Percentiles rank a stretch among this genome's conserved stretches.
These are phyloP conservation scores for Echria macrotheca DNA, from an alignment of 495 filamentous ascomycete genomes.

Conservation along the genomic window DNA sequence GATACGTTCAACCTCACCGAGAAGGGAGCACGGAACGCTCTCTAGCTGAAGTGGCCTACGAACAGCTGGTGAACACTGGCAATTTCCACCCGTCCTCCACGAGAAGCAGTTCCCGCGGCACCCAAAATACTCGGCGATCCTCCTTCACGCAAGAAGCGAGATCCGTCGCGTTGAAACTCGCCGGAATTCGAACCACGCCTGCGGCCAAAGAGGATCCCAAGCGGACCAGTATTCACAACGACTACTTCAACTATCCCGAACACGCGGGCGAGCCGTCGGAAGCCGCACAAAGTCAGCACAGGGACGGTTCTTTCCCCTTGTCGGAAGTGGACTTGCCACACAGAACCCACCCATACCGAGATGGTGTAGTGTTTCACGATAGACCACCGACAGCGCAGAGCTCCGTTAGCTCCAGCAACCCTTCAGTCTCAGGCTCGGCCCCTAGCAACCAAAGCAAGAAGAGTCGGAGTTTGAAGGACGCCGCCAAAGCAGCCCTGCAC, in stretches of 20 bases:
- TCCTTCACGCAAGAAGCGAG: constrained; percentile 27
- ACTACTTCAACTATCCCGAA: constrained; percentile 24
- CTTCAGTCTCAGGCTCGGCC: constrained; percentile 15
- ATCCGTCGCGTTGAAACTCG: constrained; percentile 25
- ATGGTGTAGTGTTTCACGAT: neutral
- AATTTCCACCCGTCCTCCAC: constrained; percentile 17
- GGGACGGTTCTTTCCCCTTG: neutral
- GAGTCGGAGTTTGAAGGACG: constrained; percentile 22
- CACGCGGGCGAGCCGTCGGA: neutral
- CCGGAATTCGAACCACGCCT: constrained; percentile 14
- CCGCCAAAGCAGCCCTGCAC: constrained; percentile 20
- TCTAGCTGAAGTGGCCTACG: constrained; percentile 21
- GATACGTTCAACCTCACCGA: constrained; percentile 22
- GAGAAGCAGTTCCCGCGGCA: constrained; percentile 18
- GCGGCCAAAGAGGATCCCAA: constrained; percentile 10
- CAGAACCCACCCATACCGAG: neutral
- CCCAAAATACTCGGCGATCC: constrained; percentile 17
- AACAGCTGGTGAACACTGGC: constrained; percentile 15
- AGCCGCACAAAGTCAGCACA: neutral
- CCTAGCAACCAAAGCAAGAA: constrained; percentile 16
- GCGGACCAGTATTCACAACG: constrained; percentile 8
- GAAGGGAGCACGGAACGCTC: constrained; percentile 24
- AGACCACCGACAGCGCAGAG: constrained; percentile 19
- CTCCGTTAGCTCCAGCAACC: constrained; percentile 11
- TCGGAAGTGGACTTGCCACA: neutral